Conservation (phyloP, 805 yeast species). For the Candida easanensis region DNA sequence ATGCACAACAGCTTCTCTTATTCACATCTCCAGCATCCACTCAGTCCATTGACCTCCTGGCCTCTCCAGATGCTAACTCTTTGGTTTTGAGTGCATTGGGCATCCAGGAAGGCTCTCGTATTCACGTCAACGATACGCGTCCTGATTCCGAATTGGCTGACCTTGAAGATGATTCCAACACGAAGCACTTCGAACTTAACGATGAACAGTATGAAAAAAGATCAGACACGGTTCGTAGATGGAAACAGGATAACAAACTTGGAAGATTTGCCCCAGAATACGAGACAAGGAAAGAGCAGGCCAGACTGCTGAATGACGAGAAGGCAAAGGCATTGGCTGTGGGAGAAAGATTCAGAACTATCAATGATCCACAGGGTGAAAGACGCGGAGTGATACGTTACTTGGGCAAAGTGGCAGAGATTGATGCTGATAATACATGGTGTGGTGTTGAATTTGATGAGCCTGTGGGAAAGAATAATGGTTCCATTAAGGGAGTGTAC, state of each 20-base stretch:
- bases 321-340: constrained; percentile 36
- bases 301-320: constrained; percentile 27
- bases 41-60: constrained; percentile 27
- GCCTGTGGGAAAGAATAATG: constrained; percentile 86
- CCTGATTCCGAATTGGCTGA: constrained; percentile 48
- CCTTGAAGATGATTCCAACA: constrained; percentile 33
- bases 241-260: constrained; percentile 68
- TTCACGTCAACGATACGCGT: constrained; percentile 55
- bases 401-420: constrained; percentile 64
- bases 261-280: constrained; percentile 70
- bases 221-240: constrained; percentile 61
- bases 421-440: constrained; percentile 61
- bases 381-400: constrained; percentile 71
- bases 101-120: constrained; percentile 12
- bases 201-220: constrained; percentile 62
- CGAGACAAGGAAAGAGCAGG: constrained; percentile 29
- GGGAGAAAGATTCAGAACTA: constrained; percentile 53
- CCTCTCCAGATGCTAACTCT: neutral
- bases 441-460: constrained; percentile 83
- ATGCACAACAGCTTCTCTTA: constrained; percentile 47
- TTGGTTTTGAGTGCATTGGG: neutral
- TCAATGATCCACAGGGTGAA: constrained; percentile 43
- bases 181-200: constrained; percentile 43
- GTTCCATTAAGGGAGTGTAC: constrained; percentile 56
- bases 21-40: constrained; percentile 35